Evolutionary conservation across 345 rosid genomes (phyloP).

Genomic region (Arabis alpina): DNA sequence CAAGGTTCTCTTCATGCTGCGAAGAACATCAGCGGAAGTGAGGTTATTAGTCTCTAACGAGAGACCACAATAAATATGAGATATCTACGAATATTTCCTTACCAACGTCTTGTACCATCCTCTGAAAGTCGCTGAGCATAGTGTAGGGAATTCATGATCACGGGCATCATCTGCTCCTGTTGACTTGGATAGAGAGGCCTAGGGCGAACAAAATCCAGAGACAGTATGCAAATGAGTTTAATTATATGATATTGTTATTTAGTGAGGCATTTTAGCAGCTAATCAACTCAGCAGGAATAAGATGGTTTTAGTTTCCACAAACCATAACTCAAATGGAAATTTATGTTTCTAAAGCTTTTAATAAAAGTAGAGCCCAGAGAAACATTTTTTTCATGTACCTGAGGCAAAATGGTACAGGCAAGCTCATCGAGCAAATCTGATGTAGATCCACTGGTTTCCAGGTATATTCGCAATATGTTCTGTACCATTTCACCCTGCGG

Average conservation of each 20-base stretch:
- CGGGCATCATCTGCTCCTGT: constrained; percentile 43
- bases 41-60: constrained; percentile 25
- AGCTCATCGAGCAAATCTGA: constrained; percentile 68
- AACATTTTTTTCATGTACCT: constrained; percentile 47
- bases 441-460: constrained; percentile 66
- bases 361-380: not conserved
- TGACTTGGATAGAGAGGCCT: constrained; percentile 55
- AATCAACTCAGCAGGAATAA: not conserved
- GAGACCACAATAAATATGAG: not conserved
- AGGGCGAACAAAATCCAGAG: constrained; percentile 24
- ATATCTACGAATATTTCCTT: constrained; percentile 33
- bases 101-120: constrained; percentile 81
- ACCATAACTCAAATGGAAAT: constrained; percentile 1
- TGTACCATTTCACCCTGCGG: constrained; percentile 75
- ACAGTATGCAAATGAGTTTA: not conserved
- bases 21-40: constrained; percentile 29
- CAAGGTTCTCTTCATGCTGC: constrained; percentile 86
- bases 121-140: constrained; percentile 69
- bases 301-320: constrained; percentile 18
- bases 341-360: not conserved
- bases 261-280: not conserved
- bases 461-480: constrained; percentile 64
- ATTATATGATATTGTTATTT: not conserved
- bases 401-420: constrained; percentile 70
- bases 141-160: constrained; percentile 59